Percentiles rank a stretch among this genome's conserved stretches.
Evolutionary conservation across 805 yeast genomes (phyloP).

Genomic region (Naumovozyma baii): DNA sequence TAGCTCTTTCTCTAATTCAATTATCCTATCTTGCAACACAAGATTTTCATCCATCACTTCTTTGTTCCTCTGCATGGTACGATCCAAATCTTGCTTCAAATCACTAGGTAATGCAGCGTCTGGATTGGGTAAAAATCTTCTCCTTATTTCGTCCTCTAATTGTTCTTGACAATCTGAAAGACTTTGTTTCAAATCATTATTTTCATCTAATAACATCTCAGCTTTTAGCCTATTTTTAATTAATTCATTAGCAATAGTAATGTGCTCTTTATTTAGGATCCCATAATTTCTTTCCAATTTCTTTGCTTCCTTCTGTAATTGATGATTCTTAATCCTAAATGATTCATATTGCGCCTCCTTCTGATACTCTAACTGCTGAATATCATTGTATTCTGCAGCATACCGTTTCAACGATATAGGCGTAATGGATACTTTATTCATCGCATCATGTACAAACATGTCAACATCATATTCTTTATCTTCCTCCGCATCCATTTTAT

Average conservation of each 20-base stretch:
- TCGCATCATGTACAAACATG: slow-evolving; percentile 68
- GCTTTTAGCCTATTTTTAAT: slow-evolving; percentile 66
- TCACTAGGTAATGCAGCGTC: slow-evolving; percentile 32
- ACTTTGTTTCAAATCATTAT: slow-evolving; percentile 44
- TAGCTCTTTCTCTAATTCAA: slow-evolving; percentile 35
- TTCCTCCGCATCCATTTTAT: slow-evolving; percentile 1
- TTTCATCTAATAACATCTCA: slow-evolving; percentile 70
- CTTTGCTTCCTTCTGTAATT: slow-evolving; percentile 61
- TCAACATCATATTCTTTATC: slow-evolving; percentile 50
- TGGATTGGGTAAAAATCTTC: slow-evolving; percentile 25
- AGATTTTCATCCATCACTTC: slow-evolving; percentile 60
- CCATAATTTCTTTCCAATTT: slow-evolving; percentile 62
- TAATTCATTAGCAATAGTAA: slow-evolving; percentile 78
- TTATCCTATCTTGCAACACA: slow-evolving; percentile 44
- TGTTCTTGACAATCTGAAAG: slow-evolving; percentile 39
- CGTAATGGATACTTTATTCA: slow-evolving; percentile 50
- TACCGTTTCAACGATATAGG: slow-evolving; percentile 68
- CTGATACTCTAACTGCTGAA: slow-evolving; percentile 57
- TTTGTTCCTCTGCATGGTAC: slow-evolving; percentile 49
- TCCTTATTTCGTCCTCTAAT: slow-evolving; percentile 29
- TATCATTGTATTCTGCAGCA: slow-evolving; percentile 62
- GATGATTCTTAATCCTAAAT: slow-evolving; percentile 57
- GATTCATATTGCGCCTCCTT: slow-evolving; percentile 56
- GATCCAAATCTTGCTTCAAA: slow-evolving; percentile 43
- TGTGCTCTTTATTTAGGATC: slow-evolving; percentile 69